Evolutionary conservation across 371 early-diverging fungal genomes (phyloP), one percentile per base, ranked within the genome.

Genomic region (Saksenaea oblongispora): DNA sequence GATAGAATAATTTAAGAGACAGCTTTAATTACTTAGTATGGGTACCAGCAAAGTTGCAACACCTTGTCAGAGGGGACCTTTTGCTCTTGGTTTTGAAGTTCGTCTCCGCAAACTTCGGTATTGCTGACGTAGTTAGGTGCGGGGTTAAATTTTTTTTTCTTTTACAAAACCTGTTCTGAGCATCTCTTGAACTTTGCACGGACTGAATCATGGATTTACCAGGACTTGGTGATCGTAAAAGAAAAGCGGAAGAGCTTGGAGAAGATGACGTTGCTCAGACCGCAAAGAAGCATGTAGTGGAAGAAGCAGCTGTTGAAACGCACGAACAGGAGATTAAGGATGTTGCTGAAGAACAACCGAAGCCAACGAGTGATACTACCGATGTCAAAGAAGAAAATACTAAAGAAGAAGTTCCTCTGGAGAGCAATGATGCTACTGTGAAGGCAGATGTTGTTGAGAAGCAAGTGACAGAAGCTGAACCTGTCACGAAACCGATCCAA

Each of bases 171-270:
- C 39, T 11, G 11, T 39, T 39, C 39, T 39, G 31, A 31, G 31
- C 31, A 31, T 31, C 31, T 31, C 5, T 17, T 47, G 17, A 7
- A 47, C 17, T 11, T 47, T 31, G 4, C 7, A 17, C 5, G 22
- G 5, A 22, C 18, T 47, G 22, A 10, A 56, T 3, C 37, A 63
- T 63, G 63, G 63, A 56, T 11, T 39, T 56, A 18, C 18, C 57
- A 26, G 53, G 47, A 2, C 22, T 18, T 5, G 34, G 34, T 5
- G 63, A 63, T 44, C 63, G 63, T 24, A 63, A 63, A 39, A 42
- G 63, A 27, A 63, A 63, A 57, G 63, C 57, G 15, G 63, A 56
- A 26, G 58, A 63, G 34, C 22, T 63, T 18, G 62, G 54, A 37
- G 62, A 39, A 7, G 34, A 39, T 26, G 63, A 47, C 8, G 26